These are phyloP conservation scores for Selaginella moellendorffii DNA, from an alignment of 75 land plant species.

Conservation along the genomic window DNA sequence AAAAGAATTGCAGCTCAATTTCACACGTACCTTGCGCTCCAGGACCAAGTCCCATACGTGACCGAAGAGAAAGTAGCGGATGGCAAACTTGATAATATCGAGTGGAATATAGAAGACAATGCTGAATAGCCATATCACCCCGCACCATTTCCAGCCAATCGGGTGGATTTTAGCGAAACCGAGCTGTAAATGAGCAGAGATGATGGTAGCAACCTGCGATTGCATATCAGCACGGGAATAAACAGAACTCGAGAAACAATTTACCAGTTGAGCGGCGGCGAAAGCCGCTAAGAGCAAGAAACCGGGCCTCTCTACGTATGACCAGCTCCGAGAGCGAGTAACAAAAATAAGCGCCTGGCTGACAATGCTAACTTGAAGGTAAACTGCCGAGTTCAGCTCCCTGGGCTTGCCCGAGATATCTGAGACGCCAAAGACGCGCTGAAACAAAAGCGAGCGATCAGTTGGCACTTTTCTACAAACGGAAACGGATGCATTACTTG, in stretches of 20 bases:
- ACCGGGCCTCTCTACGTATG: constrained; percentile 1
- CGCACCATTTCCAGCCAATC: not conserved
- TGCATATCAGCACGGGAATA: not conserved
- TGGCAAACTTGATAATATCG: not conserved
- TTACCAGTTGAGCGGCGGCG: constrained; percentile 26
- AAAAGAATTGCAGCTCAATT: not conserved
- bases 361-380: constrained; percentile 4
- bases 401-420: constrained; percentile 22
- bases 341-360: constrained; percentile 9
- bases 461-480: too few species aligned
- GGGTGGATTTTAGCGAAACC: not conserved
- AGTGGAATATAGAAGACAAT: not conserved
- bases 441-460: too few species aligned
- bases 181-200: not conserved
- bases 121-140: constrained; percentile 6
- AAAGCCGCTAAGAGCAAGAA: not conserved
- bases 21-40: not conserved
- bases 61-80: not conserved
- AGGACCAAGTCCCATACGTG: not conserved
- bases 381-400: not conserved
- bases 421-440: not conserved
- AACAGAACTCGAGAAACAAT: not conserved
- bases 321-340: constrained; percentile 4
- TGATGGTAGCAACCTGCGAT: not conserved
- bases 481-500: constrained; percentile 19